Base-by-base conservation (phyloP, 495 filamentous ascomycete species). In the Aspergillus nanangensis region DNA sequence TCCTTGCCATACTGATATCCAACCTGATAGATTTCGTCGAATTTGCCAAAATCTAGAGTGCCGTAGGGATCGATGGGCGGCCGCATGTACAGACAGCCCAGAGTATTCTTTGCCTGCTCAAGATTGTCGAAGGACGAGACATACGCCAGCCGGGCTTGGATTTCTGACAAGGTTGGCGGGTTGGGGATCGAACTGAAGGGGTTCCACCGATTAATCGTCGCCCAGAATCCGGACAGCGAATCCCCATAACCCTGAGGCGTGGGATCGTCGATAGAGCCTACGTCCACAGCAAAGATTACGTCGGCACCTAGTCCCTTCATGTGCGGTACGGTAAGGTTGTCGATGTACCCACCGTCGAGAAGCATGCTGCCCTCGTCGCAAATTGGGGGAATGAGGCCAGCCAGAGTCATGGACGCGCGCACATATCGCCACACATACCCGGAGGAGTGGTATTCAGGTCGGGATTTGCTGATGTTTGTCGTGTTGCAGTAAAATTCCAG, bases 401-500 rank as follows among this genome's bases (percentile, higher is more conserved):
- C 93, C 11, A 98, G 75, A 0, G 89, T 91, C 93, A 98, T 98
- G 8, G 88, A 95, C 3, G 93, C 93, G 18, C 93, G 79, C 9
- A 98, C 84, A 59, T 97, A 97, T 29, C 93, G 80, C 93, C 93
- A 98, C 2, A 91, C 90, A 52, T 97, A 97, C 4, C 93, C 93
- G 23, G 83, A 90, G 1, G 87, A 95, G 66, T 98, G 93, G 63
- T 90, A 88, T 60, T 97, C 90, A 3, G 81, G 79, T 7, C 90
- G 81, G 29, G 83, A 89, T 56, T 90, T 91, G 68, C 82, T 88
- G 69, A 98, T 97, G 56, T 96, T 97, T 20, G 94, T 97, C 0
- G 91, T 96, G 63, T 98, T 98, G 75, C 94, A 97, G 73, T 97
- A 98, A 67, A 90, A 98, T 48, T 95, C 89, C 13, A 98, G 79